Evolutionary conservation across 1,284 basidiomycete genomes (phyloP).

Genomic region (Mycena sp.): DNA sequence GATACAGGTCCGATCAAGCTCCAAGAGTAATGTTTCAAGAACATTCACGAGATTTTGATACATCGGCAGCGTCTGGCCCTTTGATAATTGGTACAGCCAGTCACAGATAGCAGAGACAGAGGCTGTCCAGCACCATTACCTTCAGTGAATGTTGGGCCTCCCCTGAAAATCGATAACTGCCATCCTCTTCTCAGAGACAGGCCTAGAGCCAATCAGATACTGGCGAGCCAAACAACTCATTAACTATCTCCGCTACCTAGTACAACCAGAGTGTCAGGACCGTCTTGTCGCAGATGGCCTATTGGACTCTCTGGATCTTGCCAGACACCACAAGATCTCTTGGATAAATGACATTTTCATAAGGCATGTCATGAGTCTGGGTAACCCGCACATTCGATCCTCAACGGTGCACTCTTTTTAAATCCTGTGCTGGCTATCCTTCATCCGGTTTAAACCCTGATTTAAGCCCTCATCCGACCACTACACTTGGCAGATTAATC

Average conservation of each 20-base stretch:
- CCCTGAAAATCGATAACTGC: background rate
- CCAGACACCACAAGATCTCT: background rate
- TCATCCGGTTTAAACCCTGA: too few species aligned
- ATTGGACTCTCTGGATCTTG: background rate
- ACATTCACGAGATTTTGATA: background rate
- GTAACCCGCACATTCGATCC: too few species aligned
- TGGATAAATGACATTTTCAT: constrained; percentile 3
- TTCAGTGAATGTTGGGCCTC: background rate
- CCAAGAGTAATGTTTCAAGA: background rate
- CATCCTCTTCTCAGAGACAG: constrained; percentile 1
- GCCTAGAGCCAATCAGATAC: background rate
- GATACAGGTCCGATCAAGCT: constrained; percentile 33
- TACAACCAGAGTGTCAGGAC: background rate
- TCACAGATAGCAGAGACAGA: constrained; percentile 16
- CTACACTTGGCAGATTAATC: too few species aligned
- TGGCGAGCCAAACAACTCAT: background rate
- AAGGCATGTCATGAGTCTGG: too few species aligned
- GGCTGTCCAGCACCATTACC: constrained; percentile 17
- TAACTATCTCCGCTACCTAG: background rate
- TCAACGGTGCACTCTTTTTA: too few species aligned
- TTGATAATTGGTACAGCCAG: background rate
- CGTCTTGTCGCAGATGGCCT: background rate
- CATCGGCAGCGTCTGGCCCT: background rate
- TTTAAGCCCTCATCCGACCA: too few species aligned
- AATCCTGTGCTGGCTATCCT: too few species aligned